These are phyloP conservation scores for Nicotiana rustica DNA, from an alignment of 305 asterid genomes.

Conservation along the genomic window DNA sequence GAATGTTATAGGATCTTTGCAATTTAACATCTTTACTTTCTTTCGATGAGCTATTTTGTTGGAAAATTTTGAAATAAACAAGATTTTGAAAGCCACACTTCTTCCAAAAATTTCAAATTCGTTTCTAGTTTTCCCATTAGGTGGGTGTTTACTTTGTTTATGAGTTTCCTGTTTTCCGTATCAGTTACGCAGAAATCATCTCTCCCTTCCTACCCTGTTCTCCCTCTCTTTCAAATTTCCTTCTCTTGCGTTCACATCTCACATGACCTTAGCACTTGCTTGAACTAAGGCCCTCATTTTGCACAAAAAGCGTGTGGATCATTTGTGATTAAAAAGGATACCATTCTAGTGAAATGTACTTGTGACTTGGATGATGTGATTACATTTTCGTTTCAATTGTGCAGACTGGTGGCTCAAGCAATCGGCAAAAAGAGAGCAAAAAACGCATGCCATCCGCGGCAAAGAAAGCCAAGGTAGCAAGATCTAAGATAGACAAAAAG, in stretches of 20 bases:
- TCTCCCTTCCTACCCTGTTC: background rate
- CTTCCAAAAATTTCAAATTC: background rate
- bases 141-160: background rate
- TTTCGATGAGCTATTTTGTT: background rate
- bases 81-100: background rate
- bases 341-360: conserved; percentile 23
- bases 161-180: background rate
- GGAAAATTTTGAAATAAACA: background rate
- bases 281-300: background rate
- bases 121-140: background rate
- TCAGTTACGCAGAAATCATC: background rate
- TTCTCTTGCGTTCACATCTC: background rate
- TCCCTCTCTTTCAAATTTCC: background rate
- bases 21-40: background rate
- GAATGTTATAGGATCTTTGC: background rate
- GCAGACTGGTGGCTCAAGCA: conserved; percentile 89
- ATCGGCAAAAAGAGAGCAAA: conserved; percentile 79
- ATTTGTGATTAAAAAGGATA: background rate
- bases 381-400: conserved; percentile 2
- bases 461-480: conserved; percentile 60
- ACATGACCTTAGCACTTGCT: background rate
- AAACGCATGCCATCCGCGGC: conserved; percentile 88
- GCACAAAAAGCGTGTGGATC: background rate
- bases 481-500: conserved; percentile 64
- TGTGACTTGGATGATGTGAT: background rate